Evolutionary conservation across 2,329 filamentous ascomycete genomes (phyloP), one percentile per base, ranked within the genome.

Genomic region (Colletotrichum noveboracense): DNA sequence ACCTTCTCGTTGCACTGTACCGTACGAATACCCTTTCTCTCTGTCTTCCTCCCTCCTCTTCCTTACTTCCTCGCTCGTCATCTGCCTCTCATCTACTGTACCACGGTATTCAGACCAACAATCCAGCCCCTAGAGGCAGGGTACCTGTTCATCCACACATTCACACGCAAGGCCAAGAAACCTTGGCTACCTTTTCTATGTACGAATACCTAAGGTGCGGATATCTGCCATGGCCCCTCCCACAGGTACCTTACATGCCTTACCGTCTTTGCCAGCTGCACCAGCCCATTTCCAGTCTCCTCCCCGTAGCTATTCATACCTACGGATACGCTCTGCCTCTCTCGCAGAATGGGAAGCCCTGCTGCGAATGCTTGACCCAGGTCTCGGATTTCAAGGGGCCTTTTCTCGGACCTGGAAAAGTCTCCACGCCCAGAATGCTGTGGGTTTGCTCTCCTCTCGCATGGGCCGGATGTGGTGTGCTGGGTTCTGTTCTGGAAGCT

Each of bases 361-460:
- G 43, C 56, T 13, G 38, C 58, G 68, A 28, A 24, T 32, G 52
- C 52, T 26, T 56, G 21, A 13, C n/a, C 56, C 60, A 26, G 60
- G 48, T 26, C 48, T 34, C 36, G 64, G 48, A 60, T 30, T 32
- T 34, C 66, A 43, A 65, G 60, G 58, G 66, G 66, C 66, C 32
- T 56, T 30, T 66, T 52, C 43, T 61, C 30, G 56, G 12, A 52
- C 61, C 52, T 66, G 52, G 61, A 38, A 24, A 58, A 36, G 56
- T 26, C 38, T 56, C 52, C 16, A 32, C 38, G 38, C 18, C 38
- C 38, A 43, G 24, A 12, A 14, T 10, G 24, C 16, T 68, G 66
- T 48, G 71, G 71, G 55, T 75, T 75, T 61, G 18, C 38, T 43
- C 38, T 43, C 72, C 38, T 36, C 68, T 71, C 55, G 68, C 71